Conservation (phyloP, 1,284 basidiomycete genomes). For the Rhodofomes roseus region DNA sequence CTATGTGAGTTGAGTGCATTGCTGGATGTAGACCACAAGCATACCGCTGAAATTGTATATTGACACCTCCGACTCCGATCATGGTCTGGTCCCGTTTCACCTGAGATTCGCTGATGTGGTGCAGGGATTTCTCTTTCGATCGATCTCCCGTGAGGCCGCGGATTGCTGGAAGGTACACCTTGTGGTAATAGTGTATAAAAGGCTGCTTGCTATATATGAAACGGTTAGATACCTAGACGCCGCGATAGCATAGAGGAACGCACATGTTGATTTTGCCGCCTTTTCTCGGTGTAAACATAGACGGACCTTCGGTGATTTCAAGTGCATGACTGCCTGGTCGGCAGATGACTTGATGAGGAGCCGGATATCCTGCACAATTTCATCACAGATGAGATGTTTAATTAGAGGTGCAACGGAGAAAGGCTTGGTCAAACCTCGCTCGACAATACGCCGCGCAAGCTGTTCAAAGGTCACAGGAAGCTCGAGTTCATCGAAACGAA, state of each 20-base stretch:
- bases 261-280: not conserved
- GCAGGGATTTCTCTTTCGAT: not conserved
- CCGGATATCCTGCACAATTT: not conserved
- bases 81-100: not conserved
- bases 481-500: not conserved
- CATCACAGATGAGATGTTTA: not conserved
- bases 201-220: not conserved
- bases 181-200: constrained; percentile 1
- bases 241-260: not conserved
- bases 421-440: not conserved
- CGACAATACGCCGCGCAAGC: not conserved
- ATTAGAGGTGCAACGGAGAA: not conserved
- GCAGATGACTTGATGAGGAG: not conserved
- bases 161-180: not conserved
- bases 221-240: not conserved
- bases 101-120: not conserved
- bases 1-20: not conserved
- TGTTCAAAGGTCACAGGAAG: not conserved
- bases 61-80: not conserved
- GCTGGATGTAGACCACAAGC: not conserved
- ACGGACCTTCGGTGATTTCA: not conserved
- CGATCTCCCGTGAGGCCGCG: not conserved
- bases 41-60: not conserved
- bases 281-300: not conserved
- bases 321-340: not conserved